These are phyloP conservation scores for Porphyra umbilicalis DNA, from an alignment of 31 red algal genomes.

Conservation along the genomic window DNA sequence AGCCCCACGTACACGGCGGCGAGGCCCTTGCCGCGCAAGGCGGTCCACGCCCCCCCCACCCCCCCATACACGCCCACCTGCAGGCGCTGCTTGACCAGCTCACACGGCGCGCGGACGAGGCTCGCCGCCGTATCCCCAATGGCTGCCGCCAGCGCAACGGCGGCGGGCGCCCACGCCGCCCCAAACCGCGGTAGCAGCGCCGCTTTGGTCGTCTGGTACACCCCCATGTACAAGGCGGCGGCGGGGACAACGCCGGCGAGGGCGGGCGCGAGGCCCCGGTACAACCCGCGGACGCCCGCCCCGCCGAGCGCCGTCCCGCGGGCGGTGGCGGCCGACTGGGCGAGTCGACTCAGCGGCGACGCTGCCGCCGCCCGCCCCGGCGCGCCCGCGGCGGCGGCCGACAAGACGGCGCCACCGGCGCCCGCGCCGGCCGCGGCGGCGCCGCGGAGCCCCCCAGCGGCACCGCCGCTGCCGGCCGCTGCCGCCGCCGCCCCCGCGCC, in stretches of 20 bases:
- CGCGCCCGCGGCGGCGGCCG: slow-evolving; percentile 2
- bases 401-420: background rate
- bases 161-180: slow-evolving; percentile 5
- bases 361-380: background rate
- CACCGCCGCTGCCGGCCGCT: background rate
- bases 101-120: slow-evolving; percentile 73
- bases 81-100: slow-evolving; percentile 73
- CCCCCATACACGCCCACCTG: slow-evolving; percentile 51
- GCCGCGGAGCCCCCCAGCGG: background rate
- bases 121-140: slow-evolving; percentile 61
- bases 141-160: slow-evolving; percentile 34
- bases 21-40: background rate
- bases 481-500: background rate
- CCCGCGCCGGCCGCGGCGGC: background rate
- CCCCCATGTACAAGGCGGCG: slow-evolving; percentile 56
- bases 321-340: background rate
- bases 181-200: slow-evolving; percentile 11
- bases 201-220: slow-evolving; percentile 31
- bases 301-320: slow-evolving; percentile 15
- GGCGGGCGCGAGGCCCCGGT: slow-evolving; percentile 52
- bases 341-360: background rate
- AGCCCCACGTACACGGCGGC: slow-evolving; percentile 49
- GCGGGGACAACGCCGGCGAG: slow-evolving; percentile 56
- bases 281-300: slow-evolving; percentile 38
- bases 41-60: slow-evolving; percentile 7